Percentiles rank a stretch among this genome's conserved stretches.
phyloP scores from a whole-genome alignment of 106 monocot species.

The Dactylorhiza incarnata region DNA sequence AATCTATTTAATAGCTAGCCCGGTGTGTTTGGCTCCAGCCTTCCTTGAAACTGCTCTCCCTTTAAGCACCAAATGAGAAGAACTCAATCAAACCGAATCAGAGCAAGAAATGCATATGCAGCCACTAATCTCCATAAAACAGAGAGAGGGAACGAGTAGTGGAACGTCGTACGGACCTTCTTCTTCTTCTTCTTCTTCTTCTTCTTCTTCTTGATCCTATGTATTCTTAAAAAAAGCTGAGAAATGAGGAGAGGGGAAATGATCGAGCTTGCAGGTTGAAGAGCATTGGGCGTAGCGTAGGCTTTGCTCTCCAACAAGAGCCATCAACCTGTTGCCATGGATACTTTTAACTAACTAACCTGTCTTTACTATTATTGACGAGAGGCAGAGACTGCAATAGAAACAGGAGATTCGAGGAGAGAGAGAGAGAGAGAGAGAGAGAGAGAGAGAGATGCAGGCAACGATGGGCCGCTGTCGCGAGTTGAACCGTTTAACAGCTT shows the following conservation, averaged over 20 bases:
- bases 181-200: background rate
- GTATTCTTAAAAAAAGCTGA: background rate
- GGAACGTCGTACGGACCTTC: background rate
- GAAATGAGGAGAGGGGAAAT: background rate
- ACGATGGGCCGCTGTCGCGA: background rate
- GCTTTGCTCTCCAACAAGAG: background rate
- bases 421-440: background rate
- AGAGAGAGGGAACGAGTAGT: background rate
- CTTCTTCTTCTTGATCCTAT: background rate
- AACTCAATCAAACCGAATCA: background rate
- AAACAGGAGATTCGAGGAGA: no score
- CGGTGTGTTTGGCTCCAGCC: no score
- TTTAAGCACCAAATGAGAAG: background rate
- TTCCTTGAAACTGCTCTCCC: background rate
- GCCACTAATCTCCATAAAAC: no score
- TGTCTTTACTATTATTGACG: background rate
- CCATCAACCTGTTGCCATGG: background rate
- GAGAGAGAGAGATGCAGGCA: background rate
- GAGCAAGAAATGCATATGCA: no score
- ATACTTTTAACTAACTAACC: background rate
- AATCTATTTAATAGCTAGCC: background rate
- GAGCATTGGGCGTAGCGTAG: background rate
- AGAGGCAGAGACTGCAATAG: background rate
- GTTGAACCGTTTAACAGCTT: background rate
- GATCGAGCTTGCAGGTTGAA: background rate